Evolutionary conservation across 2,329 filamentous ascomycete species (phyloP), one percentile per base, ranked within the genome.

Genomic region (Xylaria arbuscula): DNA sequence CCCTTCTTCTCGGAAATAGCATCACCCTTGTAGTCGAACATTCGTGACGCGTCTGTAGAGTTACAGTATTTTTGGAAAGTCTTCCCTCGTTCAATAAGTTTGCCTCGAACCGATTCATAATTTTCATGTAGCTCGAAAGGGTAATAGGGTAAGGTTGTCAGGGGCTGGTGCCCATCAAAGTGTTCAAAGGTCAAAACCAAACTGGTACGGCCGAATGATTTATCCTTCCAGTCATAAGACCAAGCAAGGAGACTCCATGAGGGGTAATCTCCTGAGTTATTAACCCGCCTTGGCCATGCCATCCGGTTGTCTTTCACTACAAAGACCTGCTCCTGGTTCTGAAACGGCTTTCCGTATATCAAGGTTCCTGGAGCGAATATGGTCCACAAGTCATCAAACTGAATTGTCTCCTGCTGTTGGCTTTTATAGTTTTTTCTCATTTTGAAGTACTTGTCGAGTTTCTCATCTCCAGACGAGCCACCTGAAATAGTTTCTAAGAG

Each of bases 1-100:
- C 60, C 60, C 40, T 62, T 62, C 60, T 54, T 55, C 51, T 62
- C 60, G 13, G 22, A 7, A 36, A 62, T 62, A 7, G 50, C 60
- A 36, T 55, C 10, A 2, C 60, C 50, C 9, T 48, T 47, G 19
- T 62, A 62, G 10, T 55, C 24, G 34, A 62, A 55, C 50, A 62
- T 55, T 3, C 60, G 50, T 11, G 50, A 32, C 13, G 36, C 60
- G 17, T 54, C 28, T 38, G 22, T 62, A 7, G 60, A 6, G 8
- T 34, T 62, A n/a, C 36, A 62, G 38, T 47, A 45, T n/a, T 48
- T 3, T 22, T 55, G 36, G 50, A 62, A 62, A 11, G 22, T 1
- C 38, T 62, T 62, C 47, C 60, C 50, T 28, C 60, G 50, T 13
- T 55, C 22, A 13, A 55, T 55, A 9, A 62, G 50, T 15, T 36